Evolutionary conservation across 768 basidiomycete genomes (phyloP), one percentile per base, ranked within the genome.

Genomic region (Lactarius akahatsu): DNA sequence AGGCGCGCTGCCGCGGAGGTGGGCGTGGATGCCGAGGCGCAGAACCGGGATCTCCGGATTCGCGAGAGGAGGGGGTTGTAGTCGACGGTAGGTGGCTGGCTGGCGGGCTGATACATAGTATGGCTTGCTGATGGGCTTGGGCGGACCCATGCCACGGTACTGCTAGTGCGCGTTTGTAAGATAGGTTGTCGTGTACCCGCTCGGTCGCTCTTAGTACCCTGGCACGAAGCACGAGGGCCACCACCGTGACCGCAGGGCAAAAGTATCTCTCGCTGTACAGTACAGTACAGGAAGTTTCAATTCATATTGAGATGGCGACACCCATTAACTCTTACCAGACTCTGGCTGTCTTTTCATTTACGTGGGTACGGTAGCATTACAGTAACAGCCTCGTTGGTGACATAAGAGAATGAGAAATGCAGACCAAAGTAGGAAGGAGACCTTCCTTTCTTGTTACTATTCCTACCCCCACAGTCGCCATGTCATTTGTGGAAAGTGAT

Each of bases 401-500:
- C 41, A 47, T 47, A 47, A 23, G 45, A 4, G n/a, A 3, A 8
- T 23, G 10, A 23, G n/a, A 9, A 50, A 10, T 52, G 50, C 50
- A 26, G 23, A 52, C 26, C 50, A 52, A 52, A 52, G 50, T 65
- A 67, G 66, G 66, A 62, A 67, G 40, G 66, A 20, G 13, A 40
- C 66, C 66, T 67, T 63, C 66, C 52, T 67, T 63, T 63, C 66
- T 63, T 28, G 62, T 38, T n/a, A 16, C 26, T 15, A 6, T 52
- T 15, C 23, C 9, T 52, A 26, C 45, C 47, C 3, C n/a, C 47
- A 50, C 23, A 15, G 36, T 57, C 47, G 11, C 5, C 60, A 92
- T 94, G 92, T 90, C 92, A 18, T 94, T 94, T 71, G 23, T 91
- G 91, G 34, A 91, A 94, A 77, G 79, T 94, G 62, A 90, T 94